A percentile compares a stretch with the other conserved stretches of the same genome.
Evolutionary conservation across 2,329 filamentous ascomycete species (phyloP).

Genomic region (Cryphonectria parasitica): DNA sequence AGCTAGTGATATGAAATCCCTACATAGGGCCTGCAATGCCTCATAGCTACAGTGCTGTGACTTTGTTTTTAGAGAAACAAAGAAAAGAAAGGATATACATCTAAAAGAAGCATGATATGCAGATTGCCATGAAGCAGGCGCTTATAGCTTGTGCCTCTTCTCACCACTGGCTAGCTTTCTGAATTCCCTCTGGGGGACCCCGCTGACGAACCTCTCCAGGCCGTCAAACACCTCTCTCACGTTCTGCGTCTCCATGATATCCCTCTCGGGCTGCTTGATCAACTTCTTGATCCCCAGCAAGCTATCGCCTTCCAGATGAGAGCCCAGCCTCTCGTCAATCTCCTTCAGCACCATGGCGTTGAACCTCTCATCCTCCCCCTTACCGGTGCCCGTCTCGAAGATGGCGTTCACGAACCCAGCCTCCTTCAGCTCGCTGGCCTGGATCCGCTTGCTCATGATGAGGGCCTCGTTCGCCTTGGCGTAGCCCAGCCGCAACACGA

Average conservation of each 20-base stretch:
- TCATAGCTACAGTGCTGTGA: constrained; percentile 14
- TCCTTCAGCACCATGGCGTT: constrained; percentile 72
- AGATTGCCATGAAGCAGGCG: background rate
- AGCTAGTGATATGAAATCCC: constrained; percentile 41
- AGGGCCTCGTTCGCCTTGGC: constrained; percentile 88
- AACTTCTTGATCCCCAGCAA: constrained; percentile 83
- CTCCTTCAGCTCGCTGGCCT: constrained; percentile 71
- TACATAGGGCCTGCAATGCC: constrained; percentile 17
- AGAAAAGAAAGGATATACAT: constrained; percentile 13
- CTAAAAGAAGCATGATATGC: background rate
- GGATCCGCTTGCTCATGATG: constrained; percentile 83
- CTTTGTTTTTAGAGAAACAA: background rate
- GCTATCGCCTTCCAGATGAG: constrained; percentile 79
- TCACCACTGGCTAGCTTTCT: constrained; percentile 79
- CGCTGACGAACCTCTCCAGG: constrained; percentile 76
- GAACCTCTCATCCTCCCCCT: constrained; percentile 71
- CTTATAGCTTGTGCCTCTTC: constrained; percentile 91
- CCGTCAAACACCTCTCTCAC: constrained; percentile 85
- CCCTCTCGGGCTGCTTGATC: constrained; percentile 73
- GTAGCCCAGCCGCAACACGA: constrained; percentile 80
- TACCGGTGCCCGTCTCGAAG: constrained; percentile 57
- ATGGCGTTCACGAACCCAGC: constrained; percentile 87
- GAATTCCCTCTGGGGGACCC: constrained; percentile 88
- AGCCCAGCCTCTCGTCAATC: constrained; percentile 78
- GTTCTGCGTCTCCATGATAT: constrained; percentile 75